Base-by-base conservation (phyloP, 1,284 basidiomycete genomes). In the Cutaneotrichosporon sp. region DNA sequence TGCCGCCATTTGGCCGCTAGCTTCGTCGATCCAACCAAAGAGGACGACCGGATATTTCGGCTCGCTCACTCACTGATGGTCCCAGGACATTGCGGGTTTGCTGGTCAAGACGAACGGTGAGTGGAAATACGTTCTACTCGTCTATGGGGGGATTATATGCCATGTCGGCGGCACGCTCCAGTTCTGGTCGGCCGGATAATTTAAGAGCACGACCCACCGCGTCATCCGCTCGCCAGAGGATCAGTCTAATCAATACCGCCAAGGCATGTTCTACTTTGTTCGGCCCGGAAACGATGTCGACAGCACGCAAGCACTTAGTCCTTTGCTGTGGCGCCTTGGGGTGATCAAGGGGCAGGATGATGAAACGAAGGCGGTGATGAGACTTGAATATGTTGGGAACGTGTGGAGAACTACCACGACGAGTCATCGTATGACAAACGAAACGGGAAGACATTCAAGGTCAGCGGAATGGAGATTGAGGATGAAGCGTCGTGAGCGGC, bases 101-200 rank as follows among this genome's bases (percentile, higher is more conserved):
- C n/a, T n/a, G n/a, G n/a, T n/a, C n/a, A n/a, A n/a, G n/a, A n/a
- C n/a, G n/a, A n/a, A n/a, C n/a, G n/a, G n/a, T n/a, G n/a, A n/a
- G n/a, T n/a, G n/a, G n/a, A n/a, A n/a, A n/a, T n/a, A n/a, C n/a
- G n/a, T n/a, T n/a, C n/a, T n/a, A n/a, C n/a, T n/a, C n/a, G n/a
- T n/a, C n/a, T n/a, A n/a, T n/a, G n/a, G n/a, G n/a, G n/a, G n/a
- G n/a, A n/a, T n/a, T n/a, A n/a, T n/a, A n/a, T n/a, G n/a, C n/a
- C 38, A 40, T 14, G 72, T 74, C 26, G 74, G 70, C 31, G 74
- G 72, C 64, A 75, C 72, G 4, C 63, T 75, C n/a, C 65, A 64
- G 60, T 73, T 75, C 56, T 73, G 73, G 73, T 70, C 69, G n/a
- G 71, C 69, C 46, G 70, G 71, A 1, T 73, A 75, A 51, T 56